Conservation (phyloP, 2,329 filamentous ascomycete genomes). For the Rhytidhysteron rufulum region DNA sequence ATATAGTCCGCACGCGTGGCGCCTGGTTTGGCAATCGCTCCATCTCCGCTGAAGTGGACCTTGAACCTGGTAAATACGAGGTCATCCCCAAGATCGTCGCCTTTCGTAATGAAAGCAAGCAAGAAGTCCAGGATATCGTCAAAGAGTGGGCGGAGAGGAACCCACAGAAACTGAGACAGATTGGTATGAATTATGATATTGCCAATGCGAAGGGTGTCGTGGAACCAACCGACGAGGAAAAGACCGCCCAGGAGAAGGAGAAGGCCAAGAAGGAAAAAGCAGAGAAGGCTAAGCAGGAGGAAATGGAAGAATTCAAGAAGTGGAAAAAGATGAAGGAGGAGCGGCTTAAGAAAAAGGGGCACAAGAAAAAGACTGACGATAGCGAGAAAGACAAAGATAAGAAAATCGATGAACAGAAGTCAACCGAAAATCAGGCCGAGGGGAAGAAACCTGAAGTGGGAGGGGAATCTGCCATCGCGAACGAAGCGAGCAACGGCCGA, state of each 20-base stretch:
- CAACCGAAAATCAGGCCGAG: conserved; percentile 5
- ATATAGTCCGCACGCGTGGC: conserved; percentile 51
- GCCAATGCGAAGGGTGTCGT: conserved; percentile 62
- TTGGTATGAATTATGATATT: conserved; percentile 66
- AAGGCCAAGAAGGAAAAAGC: conserved; percentile 21
- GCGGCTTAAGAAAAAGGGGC: conserved; percentile 27
- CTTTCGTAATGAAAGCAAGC: conserved; percentile 44
- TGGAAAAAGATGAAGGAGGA: conserved; percentile 28
- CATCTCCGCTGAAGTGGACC: conserved; percentile 70
- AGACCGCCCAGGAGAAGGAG: conserved; percentile 37
- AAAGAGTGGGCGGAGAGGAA: conserved; percentile 27
- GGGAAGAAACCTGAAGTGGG: conserved; percentile 16
- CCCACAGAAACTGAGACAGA: conserved; percentile 56
- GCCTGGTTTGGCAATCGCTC: conserved; percentile 61
- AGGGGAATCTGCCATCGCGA: conserved; percentile 11
- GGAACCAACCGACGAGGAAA: conserved; percentile 45
- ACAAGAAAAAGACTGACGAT: conserved; percentile 17
- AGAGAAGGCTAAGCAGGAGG: conserved; percentile 22
- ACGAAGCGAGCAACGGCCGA: conserved; percentile 10
- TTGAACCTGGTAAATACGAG: conserved; percentile 69
- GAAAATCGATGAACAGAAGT: conserved; percentile 19
- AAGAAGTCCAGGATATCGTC: conserved; percentile 63
- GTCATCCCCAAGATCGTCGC: conserved; percentile 72
- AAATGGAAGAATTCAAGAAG: conserved; percentile 23
- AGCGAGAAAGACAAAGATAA: conserved; percentile 29